Percentiles rank a stretch among this genome's conserved stretches.
These are phyloP conservation scores for Grigorovia transvaalensis DNA, from an alignment of 805 yeast species.

Conservation along the genomic window DNA sequence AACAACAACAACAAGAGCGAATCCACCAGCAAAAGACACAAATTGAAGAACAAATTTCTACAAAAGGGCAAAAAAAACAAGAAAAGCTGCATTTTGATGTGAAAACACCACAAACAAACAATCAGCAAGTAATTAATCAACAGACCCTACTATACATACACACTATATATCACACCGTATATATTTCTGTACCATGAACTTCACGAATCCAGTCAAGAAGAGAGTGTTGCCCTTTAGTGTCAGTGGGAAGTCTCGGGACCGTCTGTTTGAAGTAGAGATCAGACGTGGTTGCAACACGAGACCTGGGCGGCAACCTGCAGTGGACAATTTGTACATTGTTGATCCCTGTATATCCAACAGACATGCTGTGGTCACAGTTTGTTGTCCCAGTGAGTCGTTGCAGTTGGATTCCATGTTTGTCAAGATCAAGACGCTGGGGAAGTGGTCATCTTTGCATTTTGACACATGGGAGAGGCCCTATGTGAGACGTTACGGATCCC, in stretches of 20 bases:
- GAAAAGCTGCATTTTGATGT: constrained; percentile 2
- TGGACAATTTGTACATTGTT: neutral
- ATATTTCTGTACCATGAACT: neutral
- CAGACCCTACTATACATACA: too few relatives aligned
- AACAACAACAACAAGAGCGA: neutral
- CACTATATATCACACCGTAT: neutral
- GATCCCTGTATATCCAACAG: neutral
- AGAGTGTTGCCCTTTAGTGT: neutral
- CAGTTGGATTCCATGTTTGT: neutral
- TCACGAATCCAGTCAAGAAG: neutral
- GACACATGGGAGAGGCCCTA: neutral
- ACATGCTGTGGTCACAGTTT: neutral
- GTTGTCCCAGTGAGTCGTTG: neutral
- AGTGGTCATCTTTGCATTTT: neutral
- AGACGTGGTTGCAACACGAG: neutral
- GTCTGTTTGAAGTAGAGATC: neutral
- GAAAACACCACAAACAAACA: neutral
- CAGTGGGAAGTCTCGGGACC: neutral
- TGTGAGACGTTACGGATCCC: neutral
- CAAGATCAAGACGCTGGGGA: neutral
- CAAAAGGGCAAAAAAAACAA: constrained; percentile 1
- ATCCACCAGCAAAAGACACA: neutral
- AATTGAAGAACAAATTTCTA: neutral
- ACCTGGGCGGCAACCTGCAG: neutral
- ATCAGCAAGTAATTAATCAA: too few relatives aligned